These are phyloP conservation scores for Hymenochaete sp. DNA, from an alignment of 1,284 basidiomycete species.

Conservation along the genomic window DNA sequence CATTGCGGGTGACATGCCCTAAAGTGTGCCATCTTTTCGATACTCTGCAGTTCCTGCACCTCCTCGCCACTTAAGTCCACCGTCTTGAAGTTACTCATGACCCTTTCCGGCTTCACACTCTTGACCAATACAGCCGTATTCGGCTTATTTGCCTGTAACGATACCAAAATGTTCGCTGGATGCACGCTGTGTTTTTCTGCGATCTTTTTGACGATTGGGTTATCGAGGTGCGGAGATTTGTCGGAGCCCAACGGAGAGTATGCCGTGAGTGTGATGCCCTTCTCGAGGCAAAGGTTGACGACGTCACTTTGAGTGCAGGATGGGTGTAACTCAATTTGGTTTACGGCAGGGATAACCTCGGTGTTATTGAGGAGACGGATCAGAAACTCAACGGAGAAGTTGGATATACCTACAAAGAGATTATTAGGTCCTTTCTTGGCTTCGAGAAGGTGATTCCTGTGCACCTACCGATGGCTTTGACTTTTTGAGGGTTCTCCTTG, in stretches of 20 bases:
- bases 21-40: conserved; percentile 52
- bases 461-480: conserved; percentile 60
- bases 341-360: conserved; percentile 67
- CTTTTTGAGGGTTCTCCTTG: conserved; percentile 54
- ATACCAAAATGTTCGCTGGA: conserved; percentile 53
- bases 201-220: conserved; percentile 45
- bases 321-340: conserved; percentile 77
- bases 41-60: conserved; percentile 42
- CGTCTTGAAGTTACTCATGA: conserved; percentile 44
- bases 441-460: neutral
- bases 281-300: conserved; percentile 48
- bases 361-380: conserved; percentile 49
- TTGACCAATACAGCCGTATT: conserved; percentile 52
- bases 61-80: conserved; percentile 52
- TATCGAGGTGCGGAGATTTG: conserved; percentile 18
- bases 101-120: conserved; percentile 52
- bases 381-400: conserved; percentile 56
- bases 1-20: conserved; percentile 53
- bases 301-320: conserved; percentile 57
- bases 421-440: neutral
- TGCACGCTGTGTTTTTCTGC: conserved; percentile 45
- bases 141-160: conserved; percentile 55
- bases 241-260: conserved; percentile 63
- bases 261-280: conserved; percentile 61
- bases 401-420: conserved; percentile 47